phyloP scores from a whole-genome alignment of 192 early-diverging fungal species.

The Umbelopsis sp. region DNA sequence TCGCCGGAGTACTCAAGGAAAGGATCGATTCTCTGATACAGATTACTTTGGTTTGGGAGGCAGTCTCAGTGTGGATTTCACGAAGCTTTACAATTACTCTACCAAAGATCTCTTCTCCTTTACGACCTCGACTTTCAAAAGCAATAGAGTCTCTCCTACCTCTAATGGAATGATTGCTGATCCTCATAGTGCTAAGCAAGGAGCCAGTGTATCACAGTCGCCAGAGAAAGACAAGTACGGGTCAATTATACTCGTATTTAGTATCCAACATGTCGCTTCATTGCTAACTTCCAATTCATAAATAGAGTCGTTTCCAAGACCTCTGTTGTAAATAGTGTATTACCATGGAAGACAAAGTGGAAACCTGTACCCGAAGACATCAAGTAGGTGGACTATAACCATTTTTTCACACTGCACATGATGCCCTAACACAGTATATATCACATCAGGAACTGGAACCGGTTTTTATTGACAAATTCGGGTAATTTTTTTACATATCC shows the following conservation, averaged over 20 bases:
- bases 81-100: constrained; percentile 30
- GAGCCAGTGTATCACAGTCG: neutral
- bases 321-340: constrained; percentile 30
- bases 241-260: neutral
- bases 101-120: constrained; percentile 25
- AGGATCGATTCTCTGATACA: neutral
- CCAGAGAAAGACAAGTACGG: constrained; percentile 21
- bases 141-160: neutral
- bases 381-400: constrained; percentile 23
- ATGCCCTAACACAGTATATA: neutral
- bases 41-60: neutral
- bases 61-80: constrained; percentile 16
- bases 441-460: constrained; percentile 56
- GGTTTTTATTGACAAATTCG: constrained; percentile 61
- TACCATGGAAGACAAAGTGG: constrained; percentile 45
- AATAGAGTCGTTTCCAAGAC: neutral
- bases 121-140: neutral
- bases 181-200: neutral
- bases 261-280: too few species aligned
- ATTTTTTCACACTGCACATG: neutral
- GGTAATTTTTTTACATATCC: constrained; percentile 20
- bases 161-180: neutral
- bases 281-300: neutral
- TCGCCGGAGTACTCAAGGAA: neutral
- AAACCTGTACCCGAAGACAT: constrained; percentile 42